Evolutionary conservation across 495 filamentous ascomycete species (phyloP).

Genomic region (Geoglossum glabrum): DNA sequence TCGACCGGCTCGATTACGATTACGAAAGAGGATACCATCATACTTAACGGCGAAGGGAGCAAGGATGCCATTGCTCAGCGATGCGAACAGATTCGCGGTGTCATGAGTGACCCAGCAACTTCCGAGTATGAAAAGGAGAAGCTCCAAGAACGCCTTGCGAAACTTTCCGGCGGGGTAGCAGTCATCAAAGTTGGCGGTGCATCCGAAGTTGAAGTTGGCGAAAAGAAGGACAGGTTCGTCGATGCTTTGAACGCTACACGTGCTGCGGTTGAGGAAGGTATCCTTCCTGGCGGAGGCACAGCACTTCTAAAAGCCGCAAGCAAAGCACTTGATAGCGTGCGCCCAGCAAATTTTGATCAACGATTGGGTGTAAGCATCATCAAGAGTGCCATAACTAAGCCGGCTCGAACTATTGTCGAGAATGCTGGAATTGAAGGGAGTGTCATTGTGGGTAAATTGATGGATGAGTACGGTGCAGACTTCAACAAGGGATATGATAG

Average conservation of each 20-base stretch:
- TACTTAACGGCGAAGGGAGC: constrained; percentile 90
- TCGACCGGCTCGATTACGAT: constrained; percentile 97
- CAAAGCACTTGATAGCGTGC: constrained; percentile 65
- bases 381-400: constrained; percentile 90
- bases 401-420: constrained; percentile 87
- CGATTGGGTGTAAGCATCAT: constrained; percentile 94
- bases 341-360: constrained; percentile 92
- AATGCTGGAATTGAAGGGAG: constrained; percentile 93
- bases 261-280: constrained; percentile 95
- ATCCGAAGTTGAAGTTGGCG: constrained; percentile 93
- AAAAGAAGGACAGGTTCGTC: constrained; percentile 99
- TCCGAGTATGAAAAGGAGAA: constrained; percentile 99
- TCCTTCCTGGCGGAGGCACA: constrained; percentile 94
- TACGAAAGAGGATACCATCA: constrained; percentile 98
- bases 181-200: constrained; percentile 97
- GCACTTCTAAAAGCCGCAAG: constrained; percentile 90
- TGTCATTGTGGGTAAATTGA: constrained; percentile 93
- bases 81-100: constrained; percentile 96
- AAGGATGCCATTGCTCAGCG: constrained; percentile 88
- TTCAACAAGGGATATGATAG: constrained; percentile 98
- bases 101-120: constrained; percentile 80
- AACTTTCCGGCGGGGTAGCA: constrained; percentile 96
- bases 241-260: constrained; percentile 97
- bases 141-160: constrained; percentile 96
- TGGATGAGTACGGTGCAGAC: constrained; percentile 74